Evolutionary conservation across 1,284 basidiomycete genomes (phyloP).

Genomic region (Abortiporus biennis): DNA sequence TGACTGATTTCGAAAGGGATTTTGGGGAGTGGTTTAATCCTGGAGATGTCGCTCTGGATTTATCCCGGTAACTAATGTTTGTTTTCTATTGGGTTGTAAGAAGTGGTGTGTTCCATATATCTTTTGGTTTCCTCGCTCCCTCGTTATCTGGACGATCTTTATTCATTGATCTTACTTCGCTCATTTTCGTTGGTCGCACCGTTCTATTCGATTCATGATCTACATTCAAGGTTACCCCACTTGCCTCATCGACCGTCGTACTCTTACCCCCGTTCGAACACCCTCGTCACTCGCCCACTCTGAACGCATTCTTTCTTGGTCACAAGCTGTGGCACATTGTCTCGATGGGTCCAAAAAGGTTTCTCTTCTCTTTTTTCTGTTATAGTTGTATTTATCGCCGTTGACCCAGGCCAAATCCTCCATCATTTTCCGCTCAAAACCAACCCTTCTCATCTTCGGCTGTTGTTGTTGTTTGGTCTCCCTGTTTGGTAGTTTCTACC

Average conservation of each 20-base stretch:
- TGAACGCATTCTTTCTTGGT: too few relatives aligned
- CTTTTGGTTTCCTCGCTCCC: background rate
- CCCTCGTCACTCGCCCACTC: too few relatives aligned
- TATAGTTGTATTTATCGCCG: too few relatives aligned
- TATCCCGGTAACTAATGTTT: background rate
- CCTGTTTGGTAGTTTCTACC: too few relatives aligned
- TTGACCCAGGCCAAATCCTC: too few relatives aligned
- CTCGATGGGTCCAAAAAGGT: too few relatives aligned
- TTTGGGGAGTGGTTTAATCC: constrained; percentile 65
- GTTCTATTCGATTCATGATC: background rate
- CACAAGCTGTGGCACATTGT: too few relatives aligned
- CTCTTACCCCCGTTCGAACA: background rate
- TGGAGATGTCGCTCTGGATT: background rate
- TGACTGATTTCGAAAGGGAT: constrained; percentile 59
- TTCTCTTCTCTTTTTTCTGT: too few relatives aligned
- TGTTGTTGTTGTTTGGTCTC: too few relatives aligned
- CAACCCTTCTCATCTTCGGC: too few relatives aligned
- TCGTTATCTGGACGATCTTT: background rate
- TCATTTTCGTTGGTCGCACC: background rate
- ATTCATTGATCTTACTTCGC: background rate
- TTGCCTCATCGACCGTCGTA: background rate
- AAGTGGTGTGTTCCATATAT: background rate
- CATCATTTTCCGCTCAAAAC: too few relatives aligned
- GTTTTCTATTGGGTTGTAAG: constrained; percentile 1
- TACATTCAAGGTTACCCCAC: background rate